A percentile compares a stretch with the other conserved stretches of the same genome.
Evolutionary conservation across 2,329 filamentous ascomycete genomes (phyloP).

Genomic region (Bipolaris zeicola): DNA sequence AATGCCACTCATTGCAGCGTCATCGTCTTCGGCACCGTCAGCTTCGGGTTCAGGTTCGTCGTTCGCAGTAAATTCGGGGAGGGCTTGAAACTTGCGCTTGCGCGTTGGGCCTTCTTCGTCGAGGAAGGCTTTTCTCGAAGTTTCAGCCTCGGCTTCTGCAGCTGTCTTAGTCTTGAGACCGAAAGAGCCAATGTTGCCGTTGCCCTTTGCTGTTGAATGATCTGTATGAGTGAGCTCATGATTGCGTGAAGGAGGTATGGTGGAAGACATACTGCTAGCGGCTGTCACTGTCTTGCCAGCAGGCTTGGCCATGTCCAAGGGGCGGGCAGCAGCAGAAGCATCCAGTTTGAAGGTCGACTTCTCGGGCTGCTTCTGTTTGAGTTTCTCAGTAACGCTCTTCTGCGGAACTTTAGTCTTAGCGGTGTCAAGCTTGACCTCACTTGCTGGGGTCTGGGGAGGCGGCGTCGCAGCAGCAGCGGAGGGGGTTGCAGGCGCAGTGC

Average conservation of each 20-base stretch:
- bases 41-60: conserved; percentile 47
- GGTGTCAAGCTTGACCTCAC: conserved; percentile 54
- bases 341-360: conserved; percentile 49
- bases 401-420: conserved; percentile 80
- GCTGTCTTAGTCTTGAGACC: conserved; percentile 72
- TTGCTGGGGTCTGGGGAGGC: conserved; percentile 27
- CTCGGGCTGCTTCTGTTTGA: conserved; percentile 58
- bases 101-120: conserved; percentile 81
- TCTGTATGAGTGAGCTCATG: conserved; percentile 30
- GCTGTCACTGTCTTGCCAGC: conserved; percentile 33
- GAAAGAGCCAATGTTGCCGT: conserved; percentile 80
- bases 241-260: neutral
- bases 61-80: conserved; percentile 70
- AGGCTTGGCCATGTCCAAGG: conserved; percentile 33
- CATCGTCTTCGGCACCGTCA: conserved; percentile 67
- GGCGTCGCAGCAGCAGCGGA: conserved; percentile 38
- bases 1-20: conserved; percentile 75
- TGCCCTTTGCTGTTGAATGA: conserved; percentile 64
- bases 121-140: conserved; percentile 81
- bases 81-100: conserved; percentile 82
- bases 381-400: conserved; percentile 83
- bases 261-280: conserved; percentile 21
- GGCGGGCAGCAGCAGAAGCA: conserved; percentile 37
- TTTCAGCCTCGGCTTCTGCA: conserved; percentile 67
- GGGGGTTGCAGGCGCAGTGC: conserved; percentile 74